Conservation (phyloP, 2,329 filamentous ascomycete species). For the Epichloe bromicola region DNA sequence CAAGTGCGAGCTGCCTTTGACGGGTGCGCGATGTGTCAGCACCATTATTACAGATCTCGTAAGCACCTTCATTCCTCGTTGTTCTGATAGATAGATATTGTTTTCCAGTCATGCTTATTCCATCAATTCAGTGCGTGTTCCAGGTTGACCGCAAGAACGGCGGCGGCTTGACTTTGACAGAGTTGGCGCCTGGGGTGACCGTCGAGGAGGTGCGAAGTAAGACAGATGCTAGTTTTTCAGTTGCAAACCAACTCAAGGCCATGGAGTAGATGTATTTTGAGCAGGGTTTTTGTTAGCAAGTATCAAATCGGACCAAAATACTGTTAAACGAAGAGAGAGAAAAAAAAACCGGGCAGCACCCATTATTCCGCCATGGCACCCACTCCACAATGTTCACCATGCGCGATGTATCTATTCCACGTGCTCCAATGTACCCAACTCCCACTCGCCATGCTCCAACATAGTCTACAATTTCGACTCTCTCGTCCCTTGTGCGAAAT, state of each 20-base stretch:
- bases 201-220: slow-evolving; percentile 57
- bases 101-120: slow-evolving; percentile 4
- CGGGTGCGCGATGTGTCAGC: slow-evolving; percentile 53
- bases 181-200: slow-evolving; percentile 54
- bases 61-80: slow-evolving; percentile 19
- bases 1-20: slow-evolving; percentile 50
- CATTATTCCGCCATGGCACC: too few species aligned
- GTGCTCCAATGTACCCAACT: too few species aligned
- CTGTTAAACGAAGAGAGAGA: too few species aligned
- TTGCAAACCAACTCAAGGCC: slow-evolving; percentile 43
- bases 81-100: too few species aligned
- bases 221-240: slow-evolving; percentile 54
- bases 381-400: too few species aligned
- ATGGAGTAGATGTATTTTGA: slow-evolving; percentile 22
- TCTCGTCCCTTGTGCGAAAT: slow-evolving; percentile 17
- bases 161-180: slow-evolving; percentile 47
- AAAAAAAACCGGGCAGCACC: too few species aligned
- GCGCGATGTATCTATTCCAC: background rate
- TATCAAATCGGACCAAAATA: too few species aligned
- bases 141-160: slow-evolving; percentile 51
- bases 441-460: background rate
- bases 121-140: slow-evolving; percentile 46
- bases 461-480: slow-evolving; percentile 7
- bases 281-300: too few species aligned
- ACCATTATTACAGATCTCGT: slow-evolving; percentile 64